phyloP scores from a whole-genome alignment of 106 monocot genomes.

The Phalaenopsis aphrodite region DNA sequence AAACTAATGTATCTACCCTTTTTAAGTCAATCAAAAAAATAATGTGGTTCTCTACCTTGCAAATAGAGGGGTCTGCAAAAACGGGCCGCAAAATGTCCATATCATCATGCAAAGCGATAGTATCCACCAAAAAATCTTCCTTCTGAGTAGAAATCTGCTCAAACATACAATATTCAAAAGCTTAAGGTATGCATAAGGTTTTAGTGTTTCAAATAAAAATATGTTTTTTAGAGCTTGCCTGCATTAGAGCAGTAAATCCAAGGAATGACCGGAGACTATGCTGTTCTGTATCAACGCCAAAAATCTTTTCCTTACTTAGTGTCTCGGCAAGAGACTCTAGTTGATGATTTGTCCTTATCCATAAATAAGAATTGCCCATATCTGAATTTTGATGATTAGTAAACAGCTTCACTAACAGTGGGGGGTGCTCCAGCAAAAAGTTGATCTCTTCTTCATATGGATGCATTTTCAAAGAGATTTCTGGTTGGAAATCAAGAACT shows the following conservation, averaged over 20 bases:
- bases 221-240: constrained; percentile 27
- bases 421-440: constrained; percentile 33
- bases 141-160: constrained; percentile 74
- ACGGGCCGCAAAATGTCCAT: constrained; percentile 65
- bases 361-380: constrained; percentile 26
- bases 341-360: constrained; percentile 56
- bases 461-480: constrained; percentile 45
- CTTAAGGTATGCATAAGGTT: neutral
- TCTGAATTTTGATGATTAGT: constrained; percentile 8
- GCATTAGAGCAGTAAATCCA: constrained; percentile 90
- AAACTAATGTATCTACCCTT: neutral
- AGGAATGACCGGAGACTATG: constrained; percentile 86
- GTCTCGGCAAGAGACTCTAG: constrained; percentile 39
- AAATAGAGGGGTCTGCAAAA: constrained; percentile 76
- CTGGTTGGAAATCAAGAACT: constrained; percentile 18
- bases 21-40: neutral
- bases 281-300: constrained; percentile 94
- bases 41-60: constrained; percentile 50
- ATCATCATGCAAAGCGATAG: constrained; percentile 82
- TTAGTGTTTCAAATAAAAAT: neutral
- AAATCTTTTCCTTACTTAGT: constrained; percentile 43
- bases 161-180: neutral
- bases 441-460: constrained; percentile 53
- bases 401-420: constrained; percentile 4
- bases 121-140: constrained; percentile 84